phyloP scores from a whole-genome alignment of 192 early-diverging fungal species.

The Dimargaris cristalligena region DNA sequence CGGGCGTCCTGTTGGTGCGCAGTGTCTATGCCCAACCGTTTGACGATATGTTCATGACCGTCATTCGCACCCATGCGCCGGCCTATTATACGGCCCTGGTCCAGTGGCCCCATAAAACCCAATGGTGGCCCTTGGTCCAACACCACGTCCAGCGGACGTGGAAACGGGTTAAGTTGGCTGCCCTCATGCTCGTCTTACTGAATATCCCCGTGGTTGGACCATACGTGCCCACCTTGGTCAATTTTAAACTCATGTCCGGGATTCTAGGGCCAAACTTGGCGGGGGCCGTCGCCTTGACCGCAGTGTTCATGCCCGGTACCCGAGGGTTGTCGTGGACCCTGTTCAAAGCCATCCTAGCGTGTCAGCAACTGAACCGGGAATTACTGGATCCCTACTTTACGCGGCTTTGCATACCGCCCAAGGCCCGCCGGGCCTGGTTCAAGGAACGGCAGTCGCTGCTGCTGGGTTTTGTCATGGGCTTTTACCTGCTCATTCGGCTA shows the following conservation, averaged over 20 bases:
- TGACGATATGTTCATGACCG: slow-evolving; percentile 34
- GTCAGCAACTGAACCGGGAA: slow-evolving; percentile 36
- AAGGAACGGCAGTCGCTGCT: slow-evolving; percentile 32
- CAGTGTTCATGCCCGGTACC: slow-evolving; percentile 23
- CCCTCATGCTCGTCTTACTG: slow-evolving; percentile 28
- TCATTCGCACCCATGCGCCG: slow-evolving; percentile 9
- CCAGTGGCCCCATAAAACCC: slow-evolving; percentile 20
- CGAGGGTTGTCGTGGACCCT: slow-evolving; percentile 15
- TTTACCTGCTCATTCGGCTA: slow-evolving; percentile 30
- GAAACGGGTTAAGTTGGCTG: slow-evolving; percentile 21
- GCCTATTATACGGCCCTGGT: slow-evolving; percentile 14
- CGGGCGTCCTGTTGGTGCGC: slow-evolving; percentile 33
- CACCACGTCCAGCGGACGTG: slow-evolving; percentile 28
- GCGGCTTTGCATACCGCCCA: slow-evolving; percentile 25
- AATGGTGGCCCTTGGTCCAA: slow-evolving; percentile 32
- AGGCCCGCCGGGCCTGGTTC: slow-evolving; percentile 36
- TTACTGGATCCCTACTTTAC: slow-evolving; percentile 46
- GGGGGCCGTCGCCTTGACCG: slow-evolving; percentile 21
- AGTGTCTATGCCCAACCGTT: slow-evolving; percentile 40
- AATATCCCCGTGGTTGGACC: slow-evolving; percentile 33
- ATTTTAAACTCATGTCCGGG: slow-evolving; percentile 26
- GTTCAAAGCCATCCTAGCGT: slow-evolving; percentile 31
- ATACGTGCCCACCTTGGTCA: slow-evolving; percentile 33
- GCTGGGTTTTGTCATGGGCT: slow-evolving; percentile 37
- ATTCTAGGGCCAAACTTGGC: slow-evolving; percentile 18